Conservation (phyloP, 352 stramenopile genomes). For the Phytopythium litorale region DNA sequence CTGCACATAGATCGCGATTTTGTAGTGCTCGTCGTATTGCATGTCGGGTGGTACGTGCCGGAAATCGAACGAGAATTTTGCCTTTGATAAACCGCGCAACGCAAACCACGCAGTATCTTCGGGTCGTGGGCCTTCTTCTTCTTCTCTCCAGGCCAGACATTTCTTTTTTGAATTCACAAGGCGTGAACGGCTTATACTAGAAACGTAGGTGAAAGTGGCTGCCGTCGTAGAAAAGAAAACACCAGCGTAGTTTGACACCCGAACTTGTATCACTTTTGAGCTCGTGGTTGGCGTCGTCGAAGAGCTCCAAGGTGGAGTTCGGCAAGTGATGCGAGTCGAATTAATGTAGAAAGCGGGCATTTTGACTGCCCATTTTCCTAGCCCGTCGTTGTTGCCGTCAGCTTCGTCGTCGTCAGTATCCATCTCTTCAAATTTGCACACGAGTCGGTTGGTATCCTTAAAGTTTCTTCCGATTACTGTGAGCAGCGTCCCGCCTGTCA, state of each 20-base stretch:
- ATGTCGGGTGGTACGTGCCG: constrained; percentile 88
- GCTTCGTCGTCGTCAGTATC: background rate
- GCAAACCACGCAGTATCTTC: constrained; percentile 92
- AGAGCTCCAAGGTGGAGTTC: constrained; percentile 50
- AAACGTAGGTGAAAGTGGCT: constrained; percentile 41
- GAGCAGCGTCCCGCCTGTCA: constrained; percentile 48
- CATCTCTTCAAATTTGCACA: constrained; percentile 73
- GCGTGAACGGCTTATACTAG: constrained; percentile 25
- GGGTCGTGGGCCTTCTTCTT: constrained; percentile 78
- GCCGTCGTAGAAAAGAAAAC: constrained; percentile 64
- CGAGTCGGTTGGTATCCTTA: constrained; percentile 71
- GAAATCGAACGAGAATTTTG: constrained; percentile 94
- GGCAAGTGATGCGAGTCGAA: constrained; percentile 77
- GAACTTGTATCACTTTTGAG: constrained; percentile 36
- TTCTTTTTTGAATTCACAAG: constrained; percentile 30
- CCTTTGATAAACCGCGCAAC: constrained; percentile 89
- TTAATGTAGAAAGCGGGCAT: constrained; percentile 70
- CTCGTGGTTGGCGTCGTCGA: constrained; percentile 11
- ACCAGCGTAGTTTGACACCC: constrained; percentile 77
- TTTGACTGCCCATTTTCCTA: constrained; percentile 10
- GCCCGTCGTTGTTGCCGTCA: background rate
- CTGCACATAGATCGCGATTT: constrained; percentile 93
- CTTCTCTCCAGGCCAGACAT: constrained; percentile 25
- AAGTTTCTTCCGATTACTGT: constrained; percentile 97
- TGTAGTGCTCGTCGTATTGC: constrained; percentile 95